These are phyloP conservation scores for Hyphopichia wangnamkhiaoensis DNA, from an alignment of 1,139 yeast genomes.

Conservation along the genomic window DNA sequence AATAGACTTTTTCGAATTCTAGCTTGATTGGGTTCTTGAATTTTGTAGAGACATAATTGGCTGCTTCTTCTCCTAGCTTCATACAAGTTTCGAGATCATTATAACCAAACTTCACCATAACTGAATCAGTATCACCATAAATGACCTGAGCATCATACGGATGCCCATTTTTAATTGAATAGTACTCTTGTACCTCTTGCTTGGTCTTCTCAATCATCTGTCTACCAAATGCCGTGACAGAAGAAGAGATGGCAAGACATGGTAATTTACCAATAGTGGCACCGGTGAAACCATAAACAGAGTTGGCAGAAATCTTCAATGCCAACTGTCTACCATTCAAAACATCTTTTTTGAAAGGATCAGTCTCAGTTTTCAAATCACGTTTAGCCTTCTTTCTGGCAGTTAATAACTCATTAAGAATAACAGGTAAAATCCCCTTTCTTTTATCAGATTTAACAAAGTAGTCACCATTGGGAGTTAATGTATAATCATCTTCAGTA, in stretches of 20 bases:
- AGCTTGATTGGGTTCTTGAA: conserved; percentile 87
- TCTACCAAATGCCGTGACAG: conserved; percentile 95
- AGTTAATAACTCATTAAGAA: conserved; percentile 79
- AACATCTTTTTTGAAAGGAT: conserved; percentile 91
- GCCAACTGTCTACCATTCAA: conserved; percentile 97
- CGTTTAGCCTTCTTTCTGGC: conserved; percentile 94
- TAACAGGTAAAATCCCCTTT: conserved; percentile 88
- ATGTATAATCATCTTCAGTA: conserved; percentile 74
- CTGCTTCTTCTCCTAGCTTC: conserved; percentile 94
- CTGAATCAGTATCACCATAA: conserved; percentile 99
- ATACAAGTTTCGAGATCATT: conserved; percentile 81
- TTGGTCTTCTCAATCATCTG: conserved; percentile 95
- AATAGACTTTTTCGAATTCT: conserved; percentile 96
- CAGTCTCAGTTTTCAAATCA: conserved; percentile 88
- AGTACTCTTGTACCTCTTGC: conserved; percentile 76
- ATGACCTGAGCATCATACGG: conserved; percentile 85
- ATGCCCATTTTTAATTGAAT: conserved; percentile 77
- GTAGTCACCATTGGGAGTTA: conserved; percentile 89
- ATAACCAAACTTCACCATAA: conserved; percentile 96
- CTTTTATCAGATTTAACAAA: conserved; percentile 75
- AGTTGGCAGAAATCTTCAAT: conserved; percentile 92
- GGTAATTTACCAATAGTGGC: conserved; percentile 98
- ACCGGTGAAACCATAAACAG: conserved; percentile 98
- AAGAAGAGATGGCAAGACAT: conserved; percentile 92
- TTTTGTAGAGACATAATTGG: conserved; percentile 75